Conservation (phyloP, 305 asterid species). For the Solanum hybrid region DNA sequence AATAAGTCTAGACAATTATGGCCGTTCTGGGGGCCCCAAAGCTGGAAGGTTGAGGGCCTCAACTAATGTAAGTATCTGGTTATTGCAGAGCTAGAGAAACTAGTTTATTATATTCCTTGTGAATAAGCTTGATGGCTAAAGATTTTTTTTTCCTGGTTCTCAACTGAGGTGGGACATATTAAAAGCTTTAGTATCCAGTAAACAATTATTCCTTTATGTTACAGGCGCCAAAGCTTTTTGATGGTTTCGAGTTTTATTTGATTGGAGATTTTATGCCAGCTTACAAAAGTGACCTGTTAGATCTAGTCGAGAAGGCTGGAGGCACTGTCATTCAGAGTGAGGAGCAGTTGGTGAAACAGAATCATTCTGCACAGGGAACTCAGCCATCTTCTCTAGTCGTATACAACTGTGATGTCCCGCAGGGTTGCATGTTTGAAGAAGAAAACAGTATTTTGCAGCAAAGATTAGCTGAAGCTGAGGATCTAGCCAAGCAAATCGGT, state of each 20-base stretch:
- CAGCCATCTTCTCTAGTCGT: constrained; percentile 29
- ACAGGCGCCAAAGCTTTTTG: constrained; percentile 76
- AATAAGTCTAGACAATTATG: constrained; percentile 64
- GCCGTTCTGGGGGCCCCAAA: constrained; percentile 61
- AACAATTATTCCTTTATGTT: not conserved
- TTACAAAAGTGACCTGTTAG: constrained; percentile 50
- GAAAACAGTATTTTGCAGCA: constrained; percentile 13
- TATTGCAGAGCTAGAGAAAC: not conserved
- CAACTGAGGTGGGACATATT: not conserved
- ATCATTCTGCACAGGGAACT: constrained; percentile 1
- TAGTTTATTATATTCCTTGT: not conserved
- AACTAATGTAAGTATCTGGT: constrained; percentile 35
- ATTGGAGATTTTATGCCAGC: constrained; percentile 45
- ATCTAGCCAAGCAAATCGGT: constrained; percentile 21
- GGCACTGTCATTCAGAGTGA: constrained; percentile 35
- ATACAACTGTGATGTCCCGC: constrained; percentile 39
- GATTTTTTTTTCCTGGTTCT: not conserved
- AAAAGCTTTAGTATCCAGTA: not conserved
- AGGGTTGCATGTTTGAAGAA: constrained; percentile 24
- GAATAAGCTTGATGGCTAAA: not conserved
- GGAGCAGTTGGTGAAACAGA: constrained; percentile 26
- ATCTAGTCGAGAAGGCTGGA: constrained; percentile 60
- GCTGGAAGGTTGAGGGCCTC: constrained; percentile 60
- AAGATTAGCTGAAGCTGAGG: constrained; percentile 38
- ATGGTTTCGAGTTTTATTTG: constrained; percentile 45